A percentile compares a stretch with the other conserved stretches of the same genome.
Evolutionary conservation across 2,329 filamentous ascomycete genomes (phyloP).

Genomic region (Penicillium sp.): DNA sequence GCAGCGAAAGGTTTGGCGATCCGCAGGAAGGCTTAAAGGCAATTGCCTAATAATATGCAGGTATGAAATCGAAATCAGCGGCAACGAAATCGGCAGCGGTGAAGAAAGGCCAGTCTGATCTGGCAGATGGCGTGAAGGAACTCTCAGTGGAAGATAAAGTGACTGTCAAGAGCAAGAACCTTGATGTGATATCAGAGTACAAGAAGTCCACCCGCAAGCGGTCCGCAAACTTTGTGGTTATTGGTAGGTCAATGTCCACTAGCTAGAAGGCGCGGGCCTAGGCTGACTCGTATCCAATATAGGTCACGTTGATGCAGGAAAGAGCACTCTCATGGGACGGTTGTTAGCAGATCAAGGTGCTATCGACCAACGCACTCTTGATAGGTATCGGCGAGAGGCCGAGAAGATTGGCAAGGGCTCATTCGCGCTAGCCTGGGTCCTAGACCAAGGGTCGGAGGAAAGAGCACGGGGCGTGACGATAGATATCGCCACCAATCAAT

Average conservation of each 20-base stretch:
- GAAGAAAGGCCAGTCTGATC: slow-evolving; percentile 42
- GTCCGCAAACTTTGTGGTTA: slow-evolving; percentile 85
- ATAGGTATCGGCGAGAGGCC: slow-evolving; percentile 83
- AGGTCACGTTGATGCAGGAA: slow-evolving; percentile 97
- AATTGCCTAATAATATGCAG: slow-evolving; percentile 42
- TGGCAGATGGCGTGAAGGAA: slow-evolving; percentile 49
- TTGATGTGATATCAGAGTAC: slow-evolving; percentile 81
- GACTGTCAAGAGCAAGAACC: slow-evolving; percentile 67
- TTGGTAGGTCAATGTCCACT: slow-evolving; percentile 57
- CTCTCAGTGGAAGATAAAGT: slow-evolving; percentile 50
- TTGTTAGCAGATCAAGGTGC: slow-evolving; percentile 83
- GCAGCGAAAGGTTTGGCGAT: slow-evolving; percentile 69
- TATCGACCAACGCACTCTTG: slow-evolving; percentile 81
- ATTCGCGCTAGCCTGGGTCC: slow-evolving; percentile 94
- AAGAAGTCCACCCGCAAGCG: slow-evolving; percentile 73
- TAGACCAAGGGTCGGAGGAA: slow-evolving; percentile 90
- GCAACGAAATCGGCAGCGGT: slow-evolving; percentile 38
- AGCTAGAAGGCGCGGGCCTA: background rate
- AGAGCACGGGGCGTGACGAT: slow-evolving; percentile 89
- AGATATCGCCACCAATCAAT: slow-evolving; percentile 91
- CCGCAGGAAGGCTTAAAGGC: slow-evolving; percentile 35
- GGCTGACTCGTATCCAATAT: slow-evolving; percentile 22
- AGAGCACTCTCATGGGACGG: slow-evolving; percentile 97
- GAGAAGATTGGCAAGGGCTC: slow-evolving; percentile 91
- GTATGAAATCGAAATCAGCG: slow-evolving; percentile 43